Evolutionary conservation across 2,329 filamentous ascomycete species (phyloP).

Genomic region (Basipetospora chlamydospora): DNA sequence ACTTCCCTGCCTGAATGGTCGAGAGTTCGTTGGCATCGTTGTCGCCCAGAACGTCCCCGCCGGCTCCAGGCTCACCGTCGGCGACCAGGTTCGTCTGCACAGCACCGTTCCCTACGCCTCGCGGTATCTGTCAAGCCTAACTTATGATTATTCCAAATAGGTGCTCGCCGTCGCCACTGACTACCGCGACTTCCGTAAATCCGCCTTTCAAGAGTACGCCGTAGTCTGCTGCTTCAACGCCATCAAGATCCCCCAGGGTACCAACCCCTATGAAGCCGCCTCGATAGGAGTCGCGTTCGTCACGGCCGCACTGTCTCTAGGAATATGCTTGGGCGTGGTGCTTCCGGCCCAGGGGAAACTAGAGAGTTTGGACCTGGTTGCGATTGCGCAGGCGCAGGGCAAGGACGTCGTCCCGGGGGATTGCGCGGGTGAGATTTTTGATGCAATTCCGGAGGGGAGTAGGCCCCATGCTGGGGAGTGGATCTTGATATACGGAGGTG

Average conservation of each 20-base stretch:
- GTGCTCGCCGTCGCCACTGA: constrained; percentile 57
- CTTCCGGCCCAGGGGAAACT: constrained; percentile 25
- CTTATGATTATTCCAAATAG: too few species aligned
- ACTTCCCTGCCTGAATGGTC: constrained; percentile 54
- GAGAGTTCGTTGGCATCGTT: constrained; percentile 54
- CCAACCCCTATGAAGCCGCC: constrained; percentile 40
- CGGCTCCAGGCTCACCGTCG: constrained; percentile 28
- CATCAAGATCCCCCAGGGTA: constrained; percentile 40
- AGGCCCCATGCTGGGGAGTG: constrained; percentile 2
- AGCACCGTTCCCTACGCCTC: neutral
- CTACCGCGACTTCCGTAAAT: constrained; percentile 58
- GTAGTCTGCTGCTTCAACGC: constrained; percentile 51
- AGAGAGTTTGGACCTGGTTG: neutral
- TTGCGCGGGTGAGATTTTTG: constrained; percentile 4
- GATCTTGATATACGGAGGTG: constrained; percentile 5
- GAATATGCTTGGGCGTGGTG: constrained; percentile 55
- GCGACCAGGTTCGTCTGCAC: constrained; percentile 28
- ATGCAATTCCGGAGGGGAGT: constrained; percentile 1
- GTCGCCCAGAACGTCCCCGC: constrained; percentile 17
- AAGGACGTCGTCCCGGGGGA: neutral
- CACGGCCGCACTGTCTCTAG: constrained; percentile 50
- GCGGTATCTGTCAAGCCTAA: neutral
- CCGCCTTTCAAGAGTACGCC: constrained; percentile 56
- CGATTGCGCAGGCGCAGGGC: neutral
- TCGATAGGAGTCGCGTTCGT: constrained; percentile 59